phyloP scores from a whole-genome alignment of 2,329 filamentous ascomycete species.

The Zasmidium angulare region DNA sequence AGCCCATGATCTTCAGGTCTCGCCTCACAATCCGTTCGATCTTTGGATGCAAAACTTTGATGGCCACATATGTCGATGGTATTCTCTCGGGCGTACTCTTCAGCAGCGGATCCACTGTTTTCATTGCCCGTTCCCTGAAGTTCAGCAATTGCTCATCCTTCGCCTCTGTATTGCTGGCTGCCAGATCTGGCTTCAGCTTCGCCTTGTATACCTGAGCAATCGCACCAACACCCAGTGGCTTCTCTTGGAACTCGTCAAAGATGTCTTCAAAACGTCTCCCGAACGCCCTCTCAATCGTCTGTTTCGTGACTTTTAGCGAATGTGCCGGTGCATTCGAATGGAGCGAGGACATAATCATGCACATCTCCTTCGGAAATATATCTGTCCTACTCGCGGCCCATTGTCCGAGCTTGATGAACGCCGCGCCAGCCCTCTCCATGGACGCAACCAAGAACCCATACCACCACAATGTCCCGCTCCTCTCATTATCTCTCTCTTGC shows the following conservation, averaged over 20 bases:
- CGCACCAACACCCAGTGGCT: constrained; percentile 85
- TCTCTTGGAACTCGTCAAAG: constrained; percentile 92
- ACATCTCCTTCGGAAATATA: constrained; percentile 93
- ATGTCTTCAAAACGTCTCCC: constrained; percentile 82
- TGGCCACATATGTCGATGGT: constrained; percentile 87
- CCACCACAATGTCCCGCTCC: constrained; percentile 87
- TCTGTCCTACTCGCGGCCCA: constrained; percentile 96
- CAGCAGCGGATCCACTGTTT: constrained; percentile 79
- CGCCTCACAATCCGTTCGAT: constrained; percentile 88
- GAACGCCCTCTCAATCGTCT: constrained; percentile 79
- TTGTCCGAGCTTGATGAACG: constrained; percentile 98
- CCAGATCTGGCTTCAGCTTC: constrained; percentile 78
- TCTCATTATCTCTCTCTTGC: constrained; percentile 68
- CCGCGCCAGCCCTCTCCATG: constrained; percentile 92
- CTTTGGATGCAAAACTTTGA: constrained; percentile 91
- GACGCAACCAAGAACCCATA: constrained; percentile 80
- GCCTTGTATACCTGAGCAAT: constrained; percentile 98
- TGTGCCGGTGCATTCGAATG: constrained; percentile 95
- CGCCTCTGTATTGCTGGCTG: constrained; percentile 61
- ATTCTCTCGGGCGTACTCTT: constrained; percentile 84
- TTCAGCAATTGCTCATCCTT: constrained; percentile 55
- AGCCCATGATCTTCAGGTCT: constrained; percentile 88
- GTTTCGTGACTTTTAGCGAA: constrained; percentile 74
- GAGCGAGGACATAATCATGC: constrained; percentile 86
- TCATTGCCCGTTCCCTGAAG: constrained; percentile 68